Percentiles rank a stretch among this genome's conserved stretches.
Conservation (phyloP, 306 rosid species). For the Carpinus viminea region DNA sequence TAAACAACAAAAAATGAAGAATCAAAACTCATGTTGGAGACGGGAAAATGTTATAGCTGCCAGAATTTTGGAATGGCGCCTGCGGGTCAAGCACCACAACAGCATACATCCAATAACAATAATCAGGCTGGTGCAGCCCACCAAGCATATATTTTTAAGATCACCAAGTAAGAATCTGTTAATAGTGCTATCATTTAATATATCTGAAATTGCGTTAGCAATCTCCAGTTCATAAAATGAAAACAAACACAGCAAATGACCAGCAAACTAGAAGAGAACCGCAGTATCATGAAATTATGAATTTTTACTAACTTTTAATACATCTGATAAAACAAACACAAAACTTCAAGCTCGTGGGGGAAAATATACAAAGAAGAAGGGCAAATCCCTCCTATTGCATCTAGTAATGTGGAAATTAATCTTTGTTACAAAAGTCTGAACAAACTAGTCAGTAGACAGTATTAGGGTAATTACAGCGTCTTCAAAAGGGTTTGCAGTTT, state of each 20-base stretch:
- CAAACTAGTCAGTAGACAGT: not conserved
- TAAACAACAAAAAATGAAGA: too few relatives aligned
- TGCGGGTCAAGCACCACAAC: not conserved
- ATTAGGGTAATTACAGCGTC: not conserved
- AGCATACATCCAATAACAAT: not conserved
- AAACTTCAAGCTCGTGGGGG: not conserved
- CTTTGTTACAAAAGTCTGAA: not conserved
- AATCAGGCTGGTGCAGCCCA: too few relatives aligned
- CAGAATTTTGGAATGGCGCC: not conserved
- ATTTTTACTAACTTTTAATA: not conserved
- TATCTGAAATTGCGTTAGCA: slow-evolving; percentile 30
- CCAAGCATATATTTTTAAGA: too few relatives aligned
- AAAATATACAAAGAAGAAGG: not conserved
- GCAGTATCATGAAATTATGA: not conserved
- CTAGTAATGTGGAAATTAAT: not conserved
- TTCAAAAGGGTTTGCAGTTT: not conserved
- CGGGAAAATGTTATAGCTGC: too few relatives aligned
- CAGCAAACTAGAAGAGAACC: not conserved
- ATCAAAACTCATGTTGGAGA: too few relatives aligned
- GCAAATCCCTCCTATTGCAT: not conserved
- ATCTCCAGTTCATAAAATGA: not conserved
- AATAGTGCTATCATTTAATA: too few relatives aligned
- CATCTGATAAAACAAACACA: not conserved
- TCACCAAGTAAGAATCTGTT: too few relatives aligned
- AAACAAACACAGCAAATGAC: not conserved